phyloP scores from a whole-genome alignment of 257 asterid genomes.

The Solanum chaucha region DNA sequence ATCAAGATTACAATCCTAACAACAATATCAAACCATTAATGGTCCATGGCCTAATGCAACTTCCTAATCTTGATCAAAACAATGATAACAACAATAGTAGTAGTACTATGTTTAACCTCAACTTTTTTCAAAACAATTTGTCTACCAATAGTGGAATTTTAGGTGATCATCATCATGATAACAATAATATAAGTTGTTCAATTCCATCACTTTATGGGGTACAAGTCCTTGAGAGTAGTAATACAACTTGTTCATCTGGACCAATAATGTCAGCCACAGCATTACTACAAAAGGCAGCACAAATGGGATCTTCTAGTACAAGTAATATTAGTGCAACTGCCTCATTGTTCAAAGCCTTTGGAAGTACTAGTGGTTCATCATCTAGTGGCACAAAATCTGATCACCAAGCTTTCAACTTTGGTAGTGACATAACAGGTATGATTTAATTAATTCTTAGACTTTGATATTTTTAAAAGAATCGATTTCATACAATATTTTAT shows the following conservation, averaged over 20 bases:
- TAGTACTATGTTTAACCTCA: slow-evolving; percentile 16
- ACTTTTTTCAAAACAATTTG: slow-evolving; percentile 34
- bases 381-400: slow-evolving; percentile 3
- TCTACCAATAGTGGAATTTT: neutral
- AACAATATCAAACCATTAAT: slow-evolving; percentile 15
- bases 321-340: slow-evolving; percentile 15
- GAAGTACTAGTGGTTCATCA: slow-evolving; percentile 17
- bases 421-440: slow-evolving; percentile 3
- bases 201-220: slow-evolving; percentile 55
- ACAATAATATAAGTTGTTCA: slow-evolving; percentile 22
- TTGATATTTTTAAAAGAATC: neutral
- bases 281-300: slow-evolving; percentile 72
- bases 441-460: neutral
- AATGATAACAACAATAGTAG: neutral
- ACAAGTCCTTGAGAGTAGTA: slow-evolving; percentile 16
- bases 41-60: slow-evolving; percentile 49
- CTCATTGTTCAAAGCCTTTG: slow-evolving; percentile 40
- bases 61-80: slow-evolving; percentile 40
- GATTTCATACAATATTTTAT: too few species aligned
- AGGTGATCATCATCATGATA: slow-evolving; percentile 20
- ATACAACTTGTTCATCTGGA: neutral
- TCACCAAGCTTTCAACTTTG: slow-evolving; percentile 12
- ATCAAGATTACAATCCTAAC: slow-evolving; percentile 11
- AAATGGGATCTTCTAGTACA: slow-evolving; percentile 32
- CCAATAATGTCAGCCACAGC: slow-evolving; percentile 82